phyloP scores from a whole-genome alignment of 345 rosid species.

The Zanthoxylum bungeanum region DNA sequence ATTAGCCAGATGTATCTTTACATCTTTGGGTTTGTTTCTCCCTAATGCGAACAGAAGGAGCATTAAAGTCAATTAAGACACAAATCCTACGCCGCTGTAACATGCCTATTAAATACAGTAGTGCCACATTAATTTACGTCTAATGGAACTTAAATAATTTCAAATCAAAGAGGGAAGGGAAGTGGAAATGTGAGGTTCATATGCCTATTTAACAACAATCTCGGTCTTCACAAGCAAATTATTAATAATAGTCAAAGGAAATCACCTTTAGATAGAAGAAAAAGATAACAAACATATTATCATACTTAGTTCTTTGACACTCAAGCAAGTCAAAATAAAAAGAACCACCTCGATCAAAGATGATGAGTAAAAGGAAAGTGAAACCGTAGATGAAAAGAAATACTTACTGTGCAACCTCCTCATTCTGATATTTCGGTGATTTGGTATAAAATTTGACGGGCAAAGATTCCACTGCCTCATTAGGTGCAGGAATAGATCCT shows the following conservation, averaged over 20 bases:
- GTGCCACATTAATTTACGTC: neutral
- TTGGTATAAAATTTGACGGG: slow-evolving; percentile 61
- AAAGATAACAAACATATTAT: neutral
- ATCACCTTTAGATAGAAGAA: neutral
- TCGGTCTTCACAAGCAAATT: neutral
- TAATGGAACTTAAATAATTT: neutral
- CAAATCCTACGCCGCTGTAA: neutral
- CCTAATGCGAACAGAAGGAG: neutral
- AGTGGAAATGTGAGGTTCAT: neutral
- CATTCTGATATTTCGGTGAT: slow-evolving; percentile 52
- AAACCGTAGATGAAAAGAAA: slow-evolving; percentile 1
- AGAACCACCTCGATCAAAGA: neutral
- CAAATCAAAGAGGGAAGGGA: neutral
- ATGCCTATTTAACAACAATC: neutral
- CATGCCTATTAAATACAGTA: neutral
- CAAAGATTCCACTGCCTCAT: slow-evolving; percentile 78
- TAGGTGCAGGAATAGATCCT: slow-evolving; percentile 96
- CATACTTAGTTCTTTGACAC: neutral
- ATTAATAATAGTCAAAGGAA: neutral
- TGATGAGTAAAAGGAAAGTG: neutral
- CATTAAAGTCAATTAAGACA: neutral
- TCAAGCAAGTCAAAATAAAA: neutral
- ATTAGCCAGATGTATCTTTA: neutral
- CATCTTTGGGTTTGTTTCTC: neutral
- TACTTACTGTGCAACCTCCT: slow-evolving; percentile 80